phyloP scores from a whole-genome alignment of 352 stramenopile genomes.

The Peronospora belbahrii region DNA sequence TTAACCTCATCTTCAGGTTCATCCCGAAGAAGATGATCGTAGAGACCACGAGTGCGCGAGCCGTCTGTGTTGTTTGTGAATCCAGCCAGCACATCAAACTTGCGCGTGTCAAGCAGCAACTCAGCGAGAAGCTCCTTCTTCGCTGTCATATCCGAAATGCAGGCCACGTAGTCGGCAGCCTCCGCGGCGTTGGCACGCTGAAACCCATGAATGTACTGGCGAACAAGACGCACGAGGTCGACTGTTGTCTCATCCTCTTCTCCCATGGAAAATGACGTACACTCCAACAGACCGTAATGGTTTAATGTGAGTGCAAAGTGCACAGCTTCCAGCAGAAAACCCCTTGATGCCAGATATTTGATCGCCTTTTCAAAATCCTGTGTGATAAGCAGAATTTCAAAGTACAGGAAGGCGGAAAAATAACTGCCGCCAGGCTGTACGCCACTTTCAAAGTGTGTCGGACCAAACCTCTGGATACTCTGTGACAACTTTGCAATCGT shows the following conservation, averaged over 20 bases:
- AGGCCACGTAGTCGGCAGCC: slow-evolving; percentile 76
- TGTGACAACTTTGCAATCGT: slow-evolving; percentile 53
- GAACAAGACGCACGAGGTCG: slow-evolving; percentile 67
- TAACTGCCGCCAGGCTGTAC: slow-evolving; percentile 30
- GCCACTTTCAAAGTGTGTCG: slow-evolving; percentile 56
- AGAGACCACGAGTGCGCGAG: slow-evolving; percentile 65
- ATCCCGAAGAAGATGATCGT: slow-evolving; percentile 67
- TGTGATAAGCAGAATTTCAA: slow-evolving; percentile 71
- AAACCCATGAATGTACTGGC: slow-evolving; percentile 80
- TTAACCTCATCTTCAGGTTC: slow-evolving; percentile 68
- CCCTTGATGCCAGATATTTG: slow-evolving; percentile 73
- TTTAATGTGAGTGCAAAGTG: slow-evolving; percentile 78
- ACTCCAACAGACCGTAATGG: slow-evolving; percentile 65
- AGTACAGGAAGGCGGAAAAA: slow-evolving; percentile 64
- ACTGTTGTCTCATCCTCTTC: slow-evolving; percentile 59
- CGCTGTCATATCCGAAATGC: slow-evolving; percentile 44
- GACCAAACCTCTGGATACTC: slow-evolving; percentile 72
- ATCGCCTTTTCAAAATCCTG: slow-evolving; percentile 77
- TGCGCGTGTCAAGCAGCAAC: slow-evolving; percentile 70
- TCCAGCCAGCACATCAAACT: slow-evolving; percentile 71
- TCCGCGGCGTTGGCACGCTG: slow-evolving; percentile 68
- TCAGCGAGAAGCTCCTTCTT: slow-evolving; percentile 72
- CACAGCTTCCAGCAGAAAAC: slow-evolving; percentile 67
- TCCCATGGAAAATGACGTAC: slow-evolving; percentile 40
- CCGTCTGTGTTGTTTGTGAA: slow-evolving; percentile 79